A percentile compares a stretch with the other conserved stretches of the same genome.
Evolutionary conservation across 2,329 filamentous ascomycete species (phyloP).

Genomic region (Arthroderma sp.): DNA sequence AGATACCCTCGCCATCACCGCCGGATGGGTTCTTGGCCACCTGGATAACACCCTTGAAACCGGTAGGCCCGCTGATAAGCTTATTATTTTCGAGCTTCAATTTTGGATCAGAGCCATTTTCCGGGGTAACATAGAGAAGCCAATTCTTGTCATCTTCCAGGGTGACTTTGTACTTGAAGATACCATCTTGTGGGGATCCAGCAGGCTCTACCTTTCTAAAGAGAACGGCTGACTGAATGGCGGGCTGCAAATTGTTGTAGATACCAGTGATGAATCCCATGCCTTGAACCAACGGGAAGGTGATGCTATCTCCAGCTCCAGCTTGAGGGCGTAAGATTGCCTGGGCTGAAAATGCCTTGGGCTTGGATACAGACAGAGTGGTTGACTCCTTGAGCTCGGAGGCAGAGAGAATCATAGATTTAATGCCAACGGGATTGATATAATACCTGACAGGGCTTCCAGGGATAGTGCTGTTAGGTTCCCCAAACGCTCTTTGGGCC

Average conservation of each 20-base stretch:
- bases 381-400: constrained; percentile 55
- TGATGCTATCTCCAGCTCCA: constrained; percentile 49
- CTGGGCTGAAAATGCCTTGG: constrained; percentile 49
- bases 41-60: constrained; percentile 70
- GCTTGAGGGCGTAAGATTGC: constrained; percentile 51
- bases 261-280: constrained; percentile 75
- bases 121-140: constrained; percentile 63
- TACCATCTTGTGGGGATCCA: constrained; percentile 46
- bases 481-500: constrained; percentile 55
- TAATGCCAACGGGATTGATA: constrained; percentile 68
- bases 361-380: constrained; percentile 41
- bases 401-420: constrained; percentile 70
- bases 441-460: constrained; percentile 57
- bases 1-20: constrained; percentile 50
- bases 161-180: constrained; percentile 63
- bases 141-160: constrained; percentile 64
- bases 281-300: constrained; percentile 76
- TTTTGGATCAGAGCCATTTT: constrained; percentile 49
- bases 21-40: constrained; percentile 60
- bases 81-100: constrained; percentile 57
- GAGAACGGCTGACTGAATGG: constrained; percentile 61
- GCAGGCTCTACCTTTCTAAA: constrained; percentile 53
- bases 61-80: constrained; percentile 50
- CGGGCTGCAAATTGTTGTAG: constrained; percentile 58
- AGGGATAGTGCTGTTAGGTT: constrained; percentile 39